Percentiles rank a stretch among this genome's conserved stretches.
Conservation (phyloP, 352 stramenopile genomes). For the Globisporangium heterothallicum region DNA sequence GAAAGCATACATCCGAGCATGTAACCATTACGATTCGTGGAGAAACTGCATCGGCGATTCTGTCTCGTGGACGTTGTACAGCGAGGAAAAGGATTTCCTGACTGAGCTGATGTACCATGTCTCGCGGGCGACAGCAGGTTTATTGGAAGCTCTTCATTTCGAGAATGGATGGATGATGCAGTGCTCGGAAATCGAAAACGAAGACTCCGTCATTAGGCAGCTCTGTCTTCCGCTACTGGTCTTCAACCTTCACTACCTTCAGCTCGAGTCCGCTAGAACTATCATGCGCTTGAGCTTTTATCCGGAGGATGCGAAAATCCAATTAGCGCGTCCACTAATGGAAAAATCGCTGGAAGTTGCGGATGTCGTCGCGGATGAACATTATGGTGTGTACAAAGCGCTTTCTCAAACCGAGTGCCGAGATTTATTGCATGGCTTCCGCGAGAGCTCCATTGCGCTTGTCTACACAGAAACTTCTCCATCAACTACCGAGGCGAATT, state of each 20-base stretch:
- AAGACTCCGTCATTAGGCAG: conserved; percentile 38
- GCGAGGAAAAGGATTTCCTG: conserved; percentile 73
- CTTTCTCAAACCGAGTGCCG: conserved; percentile 59
- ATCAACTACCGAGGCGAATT: not conserved
- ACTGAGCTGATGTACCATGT: conserved; percentile 75
- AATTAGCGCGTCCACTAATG: conserved; percentile 53
- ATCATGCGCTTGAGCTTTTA: conserved; percentile 72
- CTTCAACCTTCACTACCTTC: conserved; percentile 72
- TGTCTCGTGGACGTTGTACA: conserved; percentile 36
- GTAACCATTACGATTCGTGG: conserved; percentile 67
- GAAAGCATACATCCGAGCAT: conserved; percentile 63
- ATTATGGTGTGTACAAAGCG: conserved; percentile 60
- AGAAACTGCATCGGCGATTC: conserved; percentile 43
- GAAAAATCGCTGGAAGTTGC: conserved; percentile 74
- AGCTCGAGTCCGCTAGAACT: conserved; percentile 67
- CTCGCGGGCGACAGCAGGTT: conserved; percentile 34
- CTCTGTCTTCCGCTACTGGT: conserved; percentile 64
- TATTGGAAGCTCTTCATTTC: conserved; percentile 77
- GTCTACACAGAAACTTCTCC: conserved; percentile 39
- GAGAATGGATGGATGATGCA: conserved; percentile 66
- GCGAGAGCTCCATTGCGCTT: conserved; percentile 62
- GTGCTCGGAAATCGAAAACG: conserved; percentile 38
- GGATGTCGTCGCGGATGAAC: conserved; percentile 72
- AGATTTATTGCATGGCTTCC: conserved; percentile 60
- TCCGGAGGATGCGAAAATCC: conserved; percentile 40